Evolutionary conservation across 1,284 basidiomycete species (phyloP), one percentile per base, ranked within the genome.

Genomic region (Amylostereum chailletii): DNA sequence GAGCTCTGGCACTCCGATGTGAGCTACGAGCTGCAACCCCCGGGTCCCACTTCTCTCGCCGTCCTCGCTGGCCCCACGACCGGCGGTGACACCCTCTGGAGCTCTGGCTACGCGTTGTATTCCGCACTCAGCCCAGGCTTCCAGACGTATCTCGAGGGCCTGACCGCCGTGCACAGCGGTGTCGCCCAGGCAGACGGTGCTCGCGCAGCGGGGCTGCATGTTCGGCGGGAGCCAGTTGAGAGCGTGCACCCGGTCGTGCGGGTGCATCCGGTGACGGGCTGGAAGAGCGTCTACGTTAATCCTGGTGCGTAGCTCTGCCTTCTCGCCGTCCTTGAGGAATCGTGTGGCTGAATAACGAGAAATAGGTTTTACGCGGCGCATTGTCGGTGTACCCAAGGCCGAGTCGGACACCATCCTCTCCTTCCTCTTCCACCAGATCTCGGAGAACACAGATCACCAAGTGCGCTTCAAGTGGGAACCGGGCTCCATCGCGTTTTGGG

Each of bases 1-100:
- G 87, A 90, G 57, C 73, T 91, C n/a, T 90, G 81, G 81, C 88
- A 91, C 66, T 81, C 82, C 1, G 89, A 91, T 62, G 86, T 89
- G 53, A 70, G 84, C 2, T 91, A 90, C 65, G 88, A 92, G 64
- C 56, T 80, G 10, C 85, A 87, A 58, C 86, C 80, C 45, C 87
- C 79, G n/a, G 68, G 78, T 61, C 73, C 76, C 46, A 82, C 83
- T n/a, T 84, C 82, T 3, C 69, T 87, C 49, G 84, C 85, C 59
- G 59, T 85, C 53, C 70, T 86, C 66, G 72, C 81, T 46, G 70
- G 74, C 47, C 85, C 83, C 0, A 77, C 81, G 52, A 67, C 70
- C 34, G 85, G 84, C 33, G 83, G 83, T 4, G 84, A 87, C 59
- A 86, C 83, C 1, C 71, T 83, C 34, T 86, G 79, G 79, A 80